phyloP scores from a whole-genome alignment of 208 protist species.

The Trypanosoma brucei region DNA sequence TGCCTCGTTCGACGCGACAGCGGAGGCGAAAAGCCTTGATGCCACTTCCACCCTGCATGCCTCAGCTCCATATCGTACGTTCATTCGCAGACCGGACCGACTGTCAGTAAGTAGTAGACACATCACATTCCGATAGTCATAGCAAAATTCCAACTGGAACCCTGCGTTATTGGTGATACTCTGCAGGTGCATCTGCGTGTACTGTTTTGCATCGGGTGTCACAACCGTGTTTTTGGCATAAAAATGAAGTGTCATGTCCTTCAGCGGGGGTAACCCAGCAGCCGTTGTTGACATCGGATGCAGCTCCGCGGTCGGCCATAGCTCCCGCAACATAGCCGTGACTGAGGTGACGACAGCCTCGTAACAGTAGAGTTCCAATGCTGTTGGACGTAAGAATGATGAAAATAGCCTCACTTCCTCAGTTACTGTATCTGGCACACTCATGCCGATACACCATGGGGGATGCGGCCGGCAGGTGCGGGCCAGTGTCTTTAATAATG shows the following conservation, averaged over 20 bases:
- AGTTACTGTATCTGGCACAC: slow-evolving; percentile 6
- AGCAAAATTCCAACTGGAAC: slow-evolving; percentile 26
- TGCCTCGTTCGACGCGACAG: slow-evolving; percentile 16
- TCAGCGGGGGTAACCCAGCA: slow-evolving; percentile 28
- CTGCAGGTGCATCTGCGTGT: slow-evolving; percentile 9
- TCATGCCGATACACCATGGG: slow-evolving; percentile 37
- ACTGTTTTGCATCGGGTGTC: slow-evolving; percentile 9
- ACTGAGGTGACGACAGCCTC: slow-evolving; percentile 7
- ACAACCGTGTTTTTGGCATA: slow-evolving; percentile 25
- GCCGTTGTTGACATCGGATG: slow-evolving; percentile 30
- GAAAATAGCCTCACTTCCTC: slow-evolving; percentile 34
- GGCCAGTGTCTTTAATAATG: slow-evolving; percentile 33
- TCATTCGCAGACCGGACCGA: slow-evolving; percentile 26
- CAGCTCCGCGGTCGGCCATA: slow-evolving; percentile 27
- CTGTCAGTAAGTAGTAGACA: slow-evolving; percentile 30
- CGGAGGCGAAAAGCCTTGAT: slow-evolving; percentile 14
- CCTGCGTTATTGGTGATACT: slow-evolving; percentile 17
- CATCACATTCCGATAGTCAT: slow-evolving; percentile 29
- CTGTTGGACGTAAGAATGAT: slow-evolving; percentile 24
- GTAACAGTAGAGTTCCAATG: slow-evolving; percentile 13
- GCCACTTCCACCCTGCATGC: slow-evolving; percentile 17
- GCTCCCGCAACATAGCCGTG: slow-evolving; percentile 18
- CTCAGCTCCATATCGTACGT: slow-evolving; percentile 31
- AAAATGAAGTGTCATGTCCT: slow-evolving; percentile 31
- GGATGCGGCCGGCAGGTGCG: slow-evolving; percentile 29